Conservation (phyloP, 768 basidiomycete genomes). For the Flagelloscypha sp. region DNA sequence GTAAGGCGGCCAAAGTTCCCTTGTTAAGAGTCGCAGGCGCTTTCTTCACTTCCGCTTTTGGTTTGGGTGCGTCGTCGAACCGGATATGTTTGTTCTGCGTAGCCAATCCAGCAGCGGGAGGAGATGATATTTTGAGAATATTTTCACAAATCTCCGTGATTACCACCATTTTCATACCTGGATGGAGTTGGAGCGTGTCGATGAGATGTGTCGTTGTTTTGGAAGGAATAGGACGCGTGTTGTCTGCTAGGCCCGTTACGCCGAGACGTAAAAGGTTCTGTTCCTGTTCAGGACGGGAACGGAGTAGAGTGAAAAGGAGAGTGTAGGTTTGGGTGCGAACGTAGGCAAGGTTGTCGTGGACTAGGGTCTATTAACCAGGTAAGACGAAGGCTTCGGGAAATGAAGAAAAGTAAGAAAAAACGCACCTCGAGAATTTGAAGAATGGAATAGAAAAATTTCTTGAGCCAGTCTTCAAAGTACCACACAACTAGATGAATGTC, state of each 20-base stretch:
- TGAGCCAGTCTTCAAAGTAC: constrained; percentile 97
- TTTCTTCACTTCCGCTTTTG: constrained; percentile 17
- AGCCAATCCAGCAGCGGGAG: constrained; percentile 24
- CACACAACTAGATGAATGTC: constrained; percentile 72
- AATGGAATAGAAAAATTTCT: constrained; percentile 91
- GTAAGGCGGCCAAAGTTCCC: not conserved
- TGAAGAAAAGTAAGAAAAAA: constrained; percentile 1
- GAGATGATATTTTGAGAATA: constrained; percentile 57
- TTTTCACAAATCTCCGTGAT: constrained; percentile 80
- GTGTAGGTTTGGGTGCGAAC: constrained; percentile 79
- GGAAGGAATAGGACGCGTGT: too few species aligned
- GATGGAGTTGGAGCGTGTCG: constrained; percentile 83
- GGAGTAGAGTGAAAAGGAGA: constrained; percentile 71
- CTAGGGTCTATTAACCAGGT: constrained; percentile 46
- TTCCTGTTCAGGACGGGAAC: constrained; percentile 93
- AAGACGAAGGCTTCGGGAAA: constrained; percentile 1
- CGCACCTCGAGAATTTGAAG: constrained; percentile 84
- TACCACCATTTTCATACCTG: constrained; percentile 85
- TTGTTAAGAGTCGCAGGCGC: not conserved
- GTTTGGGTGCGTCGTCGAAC: constrained; percentile 32
- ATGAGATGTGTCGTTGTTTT: constrained; percentile 86
- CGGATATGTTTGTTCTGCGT: constrained; percentile 41
- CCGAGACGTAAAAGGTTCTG: constrained; percentile 89
- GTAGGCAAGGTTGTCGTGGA: constrained; percentile 79
- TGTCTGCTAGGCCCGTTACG: too few species aligned